These are phyloP conservation scores for Acer negundo DNA, from an alignment of 345 rosid genomes.

Conservation along the genomic window DNA sequence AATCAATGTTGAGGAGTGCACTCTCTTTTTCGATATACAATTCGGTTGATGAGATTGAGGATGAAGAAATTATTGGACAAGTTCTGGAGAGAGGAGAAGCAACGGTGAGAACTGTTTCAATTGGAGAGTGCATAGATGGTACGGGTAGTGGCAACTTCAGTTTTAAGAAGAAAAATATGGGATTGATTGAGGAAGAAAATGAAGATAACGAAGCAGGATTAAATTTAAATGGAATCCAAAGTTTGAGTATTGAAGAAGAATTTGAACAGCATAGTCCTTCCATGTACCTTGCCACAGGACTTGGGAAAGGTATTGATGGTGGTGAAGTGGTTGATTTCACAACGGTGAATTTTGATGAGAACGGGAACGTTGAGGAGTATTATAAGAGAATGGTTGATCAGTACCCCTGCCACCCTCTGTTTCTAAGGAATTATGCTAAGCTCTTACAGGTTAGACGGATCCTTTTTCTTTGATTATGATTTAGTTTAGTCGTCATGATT, in stretches of 20 bases:
- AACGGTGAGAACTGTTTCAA: conserved; percentile 46
- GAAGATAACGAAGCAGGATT: conserved; percentile 25
- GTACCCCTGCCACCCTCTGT: conserved; percentile 70
- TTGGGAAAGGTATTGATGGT: conserved; percentile 50
- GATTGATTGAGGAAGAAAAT: conserved; percentile 43
- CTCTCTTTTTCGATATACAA: conserved; percentile 60
- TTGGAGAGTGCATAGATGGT: conserved; percentile 43
- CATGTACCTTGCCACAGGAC: conserved; percentile 69
- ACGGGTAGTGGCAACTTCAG: conserved; percentile 45
- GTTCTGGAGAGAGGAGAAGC: conserved; percentile 19
- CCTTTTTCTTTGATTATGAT: conserved; percentile 8
- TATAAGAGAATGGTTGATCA: conserved; percentile 63
- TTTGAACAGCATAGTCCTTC: conserved; percentile 57
- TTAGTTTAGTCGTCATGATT: background rate
- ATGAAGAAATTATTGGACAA: conserved; percentile 18
- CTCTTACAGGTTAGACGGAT: conserved; percentile 57
- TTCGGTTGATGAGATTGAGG: conserved; percentile 31
- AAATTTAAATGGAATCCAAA: background rate
- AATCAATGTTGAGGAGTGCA: conserved; percentile 51
- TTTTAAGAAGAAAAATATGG: conserved; percentile 42
- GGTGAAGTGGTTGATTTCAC: conserved; percentile 33
- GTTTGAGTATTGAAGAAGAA: conserved; percentile 31
- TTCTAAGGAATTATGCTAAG: conserved; percentile 69
- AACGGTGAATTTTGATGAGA: conserved; percentile 41
- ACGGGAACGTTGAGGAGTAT: conserved; percentile 47